Base-by-base conservation (phyloP, 164 flowering plant species). In the Euptelea pleiosperma region DNA sequence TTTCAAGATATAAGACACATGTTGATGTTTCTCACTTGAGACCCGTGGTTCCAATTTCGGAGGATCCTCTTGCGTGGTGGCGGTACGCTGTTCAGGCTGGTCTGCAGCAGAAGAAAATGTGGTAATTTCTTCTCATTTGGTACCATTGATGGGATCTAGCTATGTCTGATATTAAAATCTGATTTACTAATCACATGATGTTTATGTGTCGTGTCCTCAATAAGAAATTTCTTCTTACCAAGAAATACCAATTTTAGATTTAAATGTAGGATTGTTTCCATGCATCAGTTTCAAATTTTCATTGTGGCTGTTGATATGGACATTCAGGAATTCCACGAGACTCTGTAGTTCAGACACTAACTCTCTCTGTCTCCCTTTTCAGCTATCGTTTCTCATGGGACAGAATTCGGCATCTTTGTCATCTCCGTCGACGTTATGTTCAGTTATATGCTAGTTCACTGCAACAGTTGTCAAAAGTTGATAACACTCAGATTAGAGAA, bases 381-480 rank as follows among this genome's bases (percentile, higher is more conserved):
- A 94, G 99, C 75, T 88, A 86, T 35, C 71, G 88, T 11, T 79
- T 94, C 57, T 94, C 99, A 1, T 94, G 99, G 99, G 96, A 81
- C 59, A 83, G 63, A 56, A 83, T 94, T 62, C 76, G 67, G 56
- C 68, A 72, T 75, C 81, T 88, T 51, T 88, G 96, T 63, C 86
- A 79, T 67, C 84, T 82, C 39, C 96, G 99, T 55, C 83, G 97
- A 22, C 93, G 74, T 30, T 94, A 94, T 57, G 69, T 94, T 71
- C 95, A 94, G 64, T 69, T 94, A 40, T 94, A 94, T 82, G 95
- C 82, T 55, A 69, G 67, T 74, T 80, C 63, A 14, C 70, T 94
- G 62, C 96, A 91, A 69, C 92, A 80, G 45, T 50, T 68, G 60
- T 57, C 81, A 29, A 66, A 67, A 63, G 67, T 67, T 14, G 74